Conservation (phyloP, 1,284 basidiomycete genomes). For the Cryptococcus jaspeensis region DNA sequence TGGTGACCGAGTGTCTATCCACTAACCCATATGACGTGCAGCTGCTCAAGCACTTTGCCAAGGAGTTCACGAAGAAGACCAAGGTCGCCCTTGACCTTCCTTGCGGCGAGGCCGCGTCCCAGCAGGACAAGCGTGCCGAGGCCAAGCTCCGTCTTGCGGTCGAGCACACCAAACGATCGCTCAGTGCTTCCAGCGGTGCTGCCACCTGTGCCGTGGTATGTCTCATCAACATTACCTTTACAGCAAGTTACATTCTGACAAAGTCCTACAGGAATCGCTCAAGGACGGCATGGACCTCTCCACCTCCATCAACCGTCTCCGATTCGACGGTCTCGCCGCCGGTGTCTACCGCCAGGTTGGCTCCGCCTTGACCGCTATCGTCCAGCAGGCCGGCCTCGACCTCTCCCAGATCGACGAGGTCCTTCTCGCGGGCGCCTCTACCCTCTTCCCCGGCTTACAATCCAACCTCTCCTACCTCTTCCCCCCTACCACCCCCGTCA, state of each 20-base stretch:
- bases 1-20: conserved; percentile 6
- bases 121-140: conserved; percentile 77
- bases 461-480: conserved; percentile 71
- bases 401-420: conserved; percentile 81
- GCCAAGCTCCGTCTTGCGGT: conserved; percentile 90
- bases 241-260: not conserved
- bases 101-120: conserved; percentile 57
- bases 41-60: conserved; percentile 86
- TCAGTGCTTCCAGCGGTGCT: conserved; percentile 81
- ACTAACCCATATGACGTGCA: conserved; percentile 50
- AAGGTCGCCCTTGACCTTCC: conserved; percentile 69
- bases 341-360: conserved; percentile 71
- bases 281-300: conserved; percentile 94
- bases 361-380: conserved; percentile 62
- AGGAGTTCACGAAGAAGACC: conserved; percentile 97
- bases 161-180: conserved; percentile 91
- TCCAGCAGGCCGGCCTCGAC: conserved; percentile 66
- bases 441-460: conserved; percentile 80
- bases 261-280: conserved; percentile 64
- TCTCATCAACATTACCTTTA: not conserved
- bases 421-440: conserved; percentile 85
- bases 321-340: conserved; percentile 84
- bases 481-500: conserved; percentile 60
- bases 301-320: conserved; percentile 85
- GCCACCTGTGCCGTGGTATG: conserved; percentile 74